phyloP scores from a whole-genome alignment of 2,329 filamentous ascomycete genomes.

The Malbranchea zuffiana region DNA sequence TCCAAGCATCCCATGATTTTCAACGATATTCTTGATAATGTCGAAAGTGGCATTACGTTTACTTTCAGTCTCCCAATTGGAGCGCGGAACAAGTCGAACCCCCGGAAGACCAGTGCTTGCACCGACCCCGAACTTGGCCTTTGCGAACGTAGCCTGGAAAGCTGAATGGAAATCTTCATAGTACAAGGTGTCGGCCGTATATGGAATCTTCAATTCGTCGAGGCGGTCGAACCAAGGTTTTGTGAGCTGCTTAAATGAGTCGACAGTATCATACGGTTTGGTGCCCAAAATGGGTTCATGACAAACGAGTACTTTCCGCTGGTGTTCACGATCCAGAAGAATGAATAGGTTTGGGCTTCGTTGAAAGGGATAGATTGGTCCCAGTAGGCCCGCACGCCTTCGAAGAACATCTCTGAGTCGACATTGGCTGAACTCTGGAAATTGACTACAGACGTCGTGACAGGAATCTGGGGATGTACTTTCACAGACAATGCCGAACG shows the following conservation, averaged over 20 bases:
- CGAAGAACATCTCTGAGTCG: conserved; percentile 22
- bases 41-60: conserved; percentile 30
- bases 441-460: too few species aligned
- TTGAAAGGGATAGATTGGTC: conserved; percentile 19
- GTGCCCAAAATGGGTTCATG: conserved; percentile 30
- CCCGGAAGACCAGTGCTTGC: conserved; percentile 28
- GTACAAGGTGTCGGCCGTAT: conserved; percentile 19
- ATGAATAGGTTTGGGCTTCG: conserved; percentile 25
- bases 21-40: background rate
- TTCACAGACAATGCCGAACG: conserved; percentile 42
- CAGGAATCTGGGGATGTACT: too few species aligned
- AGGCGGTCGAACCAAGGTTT: conserved; percentile 25
- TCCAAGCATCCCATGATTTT: background rate
- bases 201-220: conserved; percentile 27
- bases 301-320: conserved; percentile 17
- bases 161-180: conserved; percentile 30
- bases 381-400: conserved; percentile 21
- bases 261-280: conserved; percentile 25
- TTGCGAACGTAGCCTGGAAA: conserved; percentile 34
- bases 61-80: conserved; percentile 28
- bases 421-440: too few species aligned
- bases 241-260: conserved; percentile 25
- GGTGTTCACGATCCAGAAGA: conserved; percentile 22
- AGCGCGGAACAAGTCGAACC: conserved; percentile 38
- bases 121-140: conserved; percentile 30